A percentile compares a stretch with the other conserved stretches of the same genome.
These are phyloP conservation scores for Aspergillus asperescens DNA, from an alignment of 495 filamentous ascomycete species.

Conservation along the genomic window DNA sequence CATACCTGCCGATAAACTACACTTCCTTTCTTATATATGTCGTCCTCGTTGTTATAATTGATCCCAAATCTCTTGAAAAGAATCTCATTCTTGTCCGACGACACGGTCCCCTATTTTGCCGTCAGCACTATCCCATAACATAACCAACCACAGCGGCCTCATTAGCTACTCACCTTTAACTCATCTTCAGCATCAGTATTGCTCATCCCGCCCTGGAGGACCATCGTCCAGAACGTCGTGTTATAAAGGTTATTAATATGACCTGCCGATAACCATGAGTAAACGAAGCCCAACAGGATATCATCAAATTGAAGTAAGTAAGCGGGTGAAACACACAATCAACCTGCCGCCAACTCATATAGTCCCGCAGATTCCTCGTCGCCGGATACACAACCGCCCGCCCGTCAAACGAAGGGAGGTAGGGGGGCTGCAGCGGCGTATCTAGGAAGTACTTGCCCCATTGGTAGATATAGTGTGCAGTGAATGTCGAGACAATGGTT, in stretches of 20 bases:
- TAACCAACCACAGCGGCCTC: too few species aligned
- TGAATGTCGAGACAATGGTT: slow-evolving; percentile 87
- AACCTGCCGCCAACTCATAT: slow-evolving; percentile 94
- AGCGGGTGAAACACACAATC: slow-evolving; percentile 63
- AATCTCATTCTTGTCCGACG: slow-evolving; percentile 92
- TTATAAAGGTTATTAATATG: slow-evolving; percentile 99
- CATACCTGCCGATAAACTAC: slow-evolving; percentile 76
- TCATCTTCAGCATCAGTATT: slow-evolving; percentile 71
- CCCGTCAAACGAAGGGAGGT: slow-evolving; percentile 84
- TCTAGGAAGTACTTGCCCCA: slow-evolving; percentile 74
- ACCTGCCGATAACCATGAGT: slow-evolving; percentile 40
- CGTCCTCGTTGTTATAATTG: slow-evolving; percentile 94
- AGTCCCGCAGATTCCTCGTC: slow-evolving; percentile 74
- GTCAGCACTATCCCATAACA: too few species aligned
- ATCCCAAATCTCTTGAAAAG: slow-evolving; percentile 83
- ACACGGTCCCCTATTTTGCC: slow-evolving; percentile 62
- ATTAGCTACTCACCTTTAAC: slow-evolving; percentile 63
- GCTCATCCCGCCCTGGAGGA: slow-evolving; percentile 69
- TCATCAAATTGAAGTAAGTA: background rate
- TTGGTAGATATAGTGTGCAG: slow-evolving; percentile 78
- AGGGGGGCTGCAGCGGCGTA: slow-evolving; percentile 58
- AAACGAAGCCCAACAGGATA: background rate
- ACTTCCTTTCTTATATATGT: slow-evolving; percentile 90
- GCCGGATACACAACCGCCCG: slow-evolving; percentile 83
- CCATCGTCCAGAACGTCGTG: slow-evolving; percentile 89